Base-by-base conservation (phyloP, 2,329 filamentous ascomycete genomes). In the Pseudogymnoascus sp. region DNA sequence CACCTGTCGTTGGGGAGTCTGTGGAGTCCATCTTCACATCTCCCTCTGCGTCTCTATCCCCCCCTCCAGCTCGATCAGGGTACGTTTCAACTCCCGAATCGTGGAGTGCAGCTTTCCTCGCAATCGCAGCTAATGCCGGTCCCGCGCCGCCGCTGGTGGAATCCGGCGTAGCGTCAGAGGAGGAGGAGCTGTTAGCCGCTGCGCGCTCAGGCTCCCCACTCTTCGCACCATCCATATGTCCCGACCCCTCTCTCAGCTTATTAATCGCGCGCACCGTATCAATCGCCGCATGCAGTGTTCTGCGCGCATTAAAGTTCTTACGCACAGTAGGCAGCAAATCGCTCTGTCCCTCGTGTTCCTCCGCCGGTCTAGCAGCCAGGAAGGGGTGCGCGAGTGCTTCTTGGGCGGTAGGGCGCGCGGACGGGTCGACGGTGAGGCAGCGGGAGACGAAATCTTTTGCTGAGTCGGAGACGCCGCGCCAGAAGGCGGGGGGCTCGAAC, bases 401-500 rank as follows among this genome's bases (percentile, higher is more conserved):
- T 76, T 97, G 92, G 7, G 93, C 89, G 1, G 93, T 97, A 84
- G 97, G 95, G 70, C 95, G 90, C 69, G 86, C 84, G 64, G 83
- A 83, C 1, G 93, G 90, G 73, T 97, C 93, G 73, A 97, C 89
- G 40, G 95, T 97, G 63, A 99, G 81, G 74, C 95, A 99, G 67
- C 86, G 84, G 69, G 88, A 86, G 78, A 99, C 96, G 76, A 99
- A 99, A 69, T 96, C 90, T 71, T 96, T 90, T 45, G 93, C 90
- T 60, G 86, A 83, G 62, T 87, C 82, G 23, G 91, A 96, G 66
- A 99, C 93, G 66, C 91, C 91, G 67, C 93, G 89, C 95, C 95
- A 99, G 81, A 97, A 97, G 75, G 97, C 93, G 66, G 90, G 78
- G 1, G 95, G 95, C 3, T 91, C 93, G 77, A 97, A 99, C 73